A percentile compares a stretch with the other conserved stretches of the same genome.
Conservation (phyloP, 2,329 filamentous ascomycete species). For the Coniochaeta sp. region DNA sequence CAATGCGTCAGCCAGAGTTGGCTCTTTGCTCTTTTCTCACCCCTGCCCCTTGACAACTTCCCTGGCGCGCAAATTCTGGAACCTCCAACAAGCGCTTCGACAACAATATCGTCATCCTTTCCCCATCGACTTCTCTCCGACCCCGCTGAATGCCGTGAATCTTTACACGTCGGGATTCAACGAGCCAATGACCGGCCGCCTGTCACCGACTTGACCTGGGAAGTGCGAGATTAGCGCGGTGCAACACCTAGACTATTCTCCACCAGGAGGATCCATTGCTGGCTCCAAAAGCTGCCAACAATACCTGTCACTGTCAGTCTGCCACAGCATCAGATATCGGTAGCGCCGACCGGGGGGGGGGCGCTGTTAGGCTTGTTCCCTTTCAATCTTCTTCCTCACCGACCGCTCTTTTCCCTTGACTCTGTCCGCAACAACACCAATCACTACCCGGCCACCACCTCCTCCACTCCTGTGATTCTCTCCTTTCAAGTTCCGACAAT, state of each 20-base stretch:
- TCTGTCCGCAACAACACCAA: neutral
- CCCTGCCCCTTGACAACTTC: neutral
- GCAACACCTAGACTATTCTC: neutral
- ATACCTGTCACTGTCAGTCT: neutral
- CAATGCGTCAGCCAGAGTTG: neutral
- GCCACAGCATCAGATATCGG: neutral
- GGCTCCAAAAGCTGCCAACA: neutral
- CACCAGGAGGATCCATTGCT: neutral
- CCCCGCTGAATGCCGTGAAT: neutral
- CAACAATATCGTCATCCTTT: conserved; percentile 2
- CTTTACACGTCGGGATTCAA: neutral
- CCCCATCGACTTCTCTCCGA: neutral
- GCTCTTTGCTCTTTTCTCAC: neutral
- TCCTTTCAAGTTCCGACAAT: too few relatives aligned
- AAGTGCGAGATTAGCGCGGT: neutral
- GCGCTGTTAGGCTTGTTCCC: too few relatives aligned
- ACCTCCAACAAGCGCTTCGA: neutral
- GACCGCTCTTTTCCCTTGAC: conserved; percentile 1
- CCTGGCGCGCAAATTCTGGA: too few relatives aligned
- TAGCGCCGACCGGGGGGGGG: conserved; percentile 2
- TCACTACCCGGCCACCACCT: too few relatives aligned
- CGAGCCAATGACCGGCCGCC: neutral
- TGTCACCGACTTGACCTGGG: too few relatives aligned
- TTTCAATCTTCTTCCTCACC: neutral
- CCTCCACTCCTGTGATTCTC: neutral